Evolutionary conservation across 2,329 filamentous ascomycete species (phyloP).

Genomic region (Ceratocystis diversiconidia): DNA sequence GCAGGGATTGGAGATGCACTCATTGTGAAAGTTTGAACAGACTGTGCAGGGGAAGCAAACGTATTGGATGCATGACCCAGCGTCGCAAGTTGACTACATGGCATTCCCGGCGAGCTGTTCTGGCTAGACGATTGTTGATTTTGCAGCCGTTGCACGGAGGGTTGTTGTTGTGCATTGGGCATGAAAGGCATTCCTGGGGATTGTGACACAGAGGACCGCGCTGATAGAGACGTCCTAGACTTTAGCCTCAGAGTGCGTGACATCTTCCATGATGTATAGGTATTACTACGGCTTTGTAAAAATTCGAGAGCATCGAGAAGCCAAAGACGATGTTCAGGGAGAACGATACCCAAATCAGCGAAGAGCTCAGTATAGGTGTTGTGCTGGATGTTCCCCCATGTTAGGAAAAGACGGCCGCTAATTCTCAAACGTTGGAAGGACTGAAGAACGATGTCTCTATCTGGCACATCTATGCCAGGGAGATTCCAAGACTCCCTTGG

Average conservation of each 20-base stretch:
- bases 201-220: neutral
- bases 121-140: neutral
- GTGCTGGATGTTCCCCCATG: conserved; percentile 33
- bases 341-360: conserved; percentile 40
- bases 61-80: neutral
- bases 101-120: neutral
- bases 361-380: conserved; percentile 36
- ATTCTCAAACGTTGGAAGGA: conserved; percentile 48
- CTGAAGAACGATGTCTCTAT: conserved; percentile 32
- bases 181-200: neutral
- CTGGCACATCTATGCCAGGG: conserved; percentile 24
- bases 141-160: neutral
- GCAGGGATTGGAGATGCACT: neutral
- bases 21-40: neutral
- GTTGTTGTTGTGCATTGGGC: neutral
- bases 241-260: neutral
- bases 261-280: conserved; percentile 17
- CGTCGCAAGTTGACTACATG: neutral
- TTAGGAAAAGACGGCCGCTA: conserved; percentile 50
- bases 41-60: neutral
- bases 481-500: conserved; percentile 34
- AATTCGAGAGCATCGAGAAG: conserved; percentile 15
- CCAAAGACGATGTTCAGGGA: conserved; percentile 34
- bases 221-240: neutral
- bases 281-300: conserved; percentile 19